Base-by-base conservation (phyloP, 208 protist genomes). In the Crithidia mellificae region DNA sequence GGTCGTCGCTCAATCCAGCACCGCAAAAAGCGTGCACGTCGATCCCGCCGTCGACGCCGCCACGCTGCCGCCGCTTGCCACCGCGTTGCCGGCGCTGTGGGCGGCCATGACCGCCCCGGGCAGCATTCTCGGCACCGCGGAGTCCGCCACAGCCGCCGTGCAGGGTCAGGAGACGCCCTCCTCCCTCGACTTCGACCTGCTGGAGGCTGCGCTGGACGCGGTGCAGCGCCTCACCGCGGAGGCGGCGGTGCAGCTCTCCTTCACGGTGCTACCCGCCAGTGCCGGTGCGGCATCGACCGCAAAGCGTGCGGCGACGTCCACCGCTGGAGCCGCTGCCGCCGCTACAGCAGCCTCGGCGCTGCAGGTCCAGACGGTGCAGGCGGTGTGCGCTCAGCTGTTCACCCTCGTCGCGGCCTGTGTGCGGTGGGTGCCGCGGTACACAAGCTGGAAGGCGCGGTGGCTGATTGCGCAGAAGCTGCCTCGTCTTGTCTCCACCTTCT, bases 361-460 rank as follows among this genome's bases (percentile, higher is more conserved):
- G 17, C 17, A 39, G 9, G 38, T 51, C 41, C 25, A 24, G 43
- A 43, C 43, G 5, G 22, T 53, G 30, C 58, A 69, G 25, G 22
- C 53, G 2, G 36, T 59, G 15, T 68, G 70, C 30, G 61, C 61
- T 9, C 70, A 68, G 32, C 73, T 91, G 27, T 83, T 80, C 53
- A 43, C 39, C 3, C 38, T 85, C 3, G 78, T 87, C 39, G 61
- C 79, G 44, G 68, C 74, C 24, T 81, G 66, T 57, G 72, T 89
- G 64, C 59, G 78, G 19, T 78, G 73, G 57, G 70, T 81, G 50
- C 71, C 74, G 36, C 61, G 70, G n/a, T 76, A 81, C 50, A 58
- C 77, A 1, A 68, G 68, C 39, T 93, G 87, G 87, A 87, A 81
- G 64, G 77, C 81, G 27, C 78, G 87, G 32, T 93, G 84, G 83